A percentile compares a stretch with the other conserved stretches of the same genome.
Conservation (phyloP, 164 flowering plant species). For the Tinospora cordifolia region DNA sequence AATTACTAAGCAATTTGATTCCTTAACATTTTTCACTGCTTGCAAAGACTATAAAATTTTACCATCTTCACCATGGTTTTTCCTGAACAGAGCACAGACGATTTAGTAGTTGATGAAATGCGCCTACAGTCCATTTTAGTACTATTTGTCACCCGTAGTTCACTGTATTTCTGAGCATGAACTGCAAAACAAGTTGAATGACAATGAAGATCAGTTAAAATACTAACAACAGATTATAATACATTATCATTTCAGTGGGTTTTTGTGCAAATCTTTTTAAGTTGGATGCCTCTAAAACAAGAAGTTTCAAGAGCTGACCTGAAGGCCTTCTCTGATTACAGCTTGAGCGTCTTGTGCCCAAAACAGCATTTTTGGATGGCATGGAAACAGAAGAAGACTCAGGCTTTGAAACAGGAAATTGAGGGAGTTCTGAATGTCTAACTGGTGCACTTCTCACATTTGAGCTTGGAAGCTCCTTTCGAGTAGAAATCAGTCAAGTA, state of each 20-base stretch:
- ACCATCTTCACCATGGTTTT: constrained; percentile 40
- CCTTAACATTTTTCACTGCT: too few species aligned
- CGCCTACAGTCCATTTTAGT: constrained; percentile 15
- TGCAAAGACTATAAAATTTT: neutral
- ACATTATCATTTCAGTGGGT: neutral
- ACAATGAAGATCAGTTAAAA: neutral
- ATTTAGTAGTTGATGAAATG: constrained; percentile 20
- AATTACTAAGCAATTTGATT: neutral
- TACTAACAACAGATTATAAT: neutral
- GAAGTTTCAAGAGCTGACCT: constrained; percentile 27
- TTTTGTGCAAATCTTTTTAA: neutral
- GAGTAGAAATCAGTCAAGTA: constrained; percentile 51
- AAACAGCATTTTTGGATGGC: constrained; percentile 21
- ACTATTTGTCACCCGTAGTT: constrained; percentile 20
- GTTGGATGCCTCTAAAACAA: neutral
- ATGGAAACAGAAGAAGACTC: constrained; percentile 22
- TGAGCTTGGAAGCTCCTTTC: constrained; percentile 46
- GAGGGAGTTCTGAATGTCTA: constrained; percentile 42
- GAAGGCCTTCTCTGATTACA: constrained; percentile 28
- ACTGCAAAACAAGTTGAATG: constrained; percentile 17
- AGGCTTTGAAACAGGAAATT: constrained; percentile 28
- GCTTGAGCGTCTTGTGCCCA: constrained; percentile 24
- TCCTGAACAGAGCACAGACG: constrained; percentile 23
- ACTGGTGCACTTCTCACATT: constrained; percentile 21
- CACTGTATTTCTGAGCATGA: constrained; percentile 23